phyloP scores from a whole-genome alignment of 179 eudicot species.

The Beta corolliflora region DNA sequence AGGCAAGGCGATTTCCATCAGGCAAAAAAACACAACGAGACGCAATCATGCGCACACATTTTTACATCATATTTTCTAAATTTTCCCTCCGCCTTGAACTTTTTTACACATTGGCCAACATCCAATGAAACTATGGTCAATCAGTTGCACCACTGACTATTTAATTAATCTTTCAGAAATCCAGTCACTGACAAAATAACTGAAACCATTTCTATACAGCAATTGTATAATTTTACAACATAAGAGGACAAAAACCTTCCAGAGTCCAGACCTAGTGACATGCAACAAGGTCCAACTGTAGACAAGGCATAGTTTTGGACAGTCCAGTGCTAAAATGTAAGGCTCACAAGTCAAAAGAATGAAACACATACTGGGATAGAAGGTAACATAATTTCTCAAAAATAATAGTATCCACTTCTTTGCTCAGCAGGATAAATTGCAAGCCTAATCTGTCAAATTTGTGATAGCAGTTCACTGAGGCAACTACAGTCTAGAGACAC shows the following conservation, averaged over 20 bases:
- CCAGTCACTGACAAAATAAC: neutral
- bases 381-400: neutral
- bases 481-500: neutral
- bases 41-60: too few species aligned
- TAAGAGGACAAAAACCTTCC: neutral
- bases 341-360: neutral
- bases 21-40: too few species aligned
- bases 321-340: neutral
- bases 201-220: neutral
- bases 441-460: neutral
- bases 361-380: neutral
- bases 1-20: too few species aligned
- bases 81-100: too few species aligned
- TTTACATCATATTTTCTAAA: too few species aligned
- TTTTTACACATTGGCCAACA: too few species aligned
- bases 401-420: neutral
- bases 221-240: neutral
- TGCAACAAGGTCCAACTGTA: neutral
- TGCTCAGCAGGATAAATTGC: neutral
- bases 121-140: neutral
- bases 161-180: neutral
- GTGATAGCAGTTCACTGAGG: too few species aligned
- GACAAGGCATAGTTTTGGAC: neutral
- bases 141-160: neutral
- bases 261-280: neutral